Evolutionary conservation across 2,329 filamentous ascomycete genomes (phyloP).

Genomic region (Epichloe amarillans): DNA sequence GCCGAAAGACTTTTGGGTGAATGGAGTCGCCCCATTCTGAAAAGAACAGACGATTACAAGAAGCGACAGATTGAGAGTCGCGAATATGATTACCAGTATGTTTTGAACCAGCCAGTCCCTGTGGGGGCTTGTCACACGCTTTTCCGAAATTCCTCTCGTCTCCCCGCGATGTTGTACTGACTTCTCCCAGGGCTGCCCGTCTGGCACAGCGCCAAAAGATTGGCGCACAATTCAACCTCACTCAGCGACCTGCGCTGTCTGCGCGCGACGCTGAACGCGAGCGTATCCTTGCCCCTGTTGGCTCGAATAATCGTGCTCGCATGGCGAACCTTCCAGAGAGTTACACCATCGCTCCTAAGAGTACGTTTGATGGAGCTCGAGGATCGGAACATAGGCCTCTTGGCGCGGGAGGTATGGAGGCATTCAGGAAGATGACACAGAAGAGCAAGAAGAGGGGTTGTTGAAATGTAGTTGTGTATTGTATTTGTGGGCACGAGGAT

Average conservation of each 20-base stretch:
- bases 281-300: conserved; percentile 42
- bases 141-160: not conserved
- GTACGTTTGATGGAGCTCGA: conserved; percentile 43
- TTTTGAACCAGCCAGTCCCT: not conserved
- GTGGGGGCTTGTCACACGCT: not conserved
- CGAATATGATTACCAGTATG: conserved; percentile 49
- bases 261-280: conserved; percentile 41
- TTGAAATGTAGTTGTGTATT: not conserved
- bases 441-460: conserved; percentile 41
- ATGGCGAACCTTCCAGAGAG: conserved; percentile 40
- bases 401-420: conserved; percentile 49
- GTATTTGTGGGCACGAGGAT: not conserved
- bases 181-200: conserved; percentile 35
- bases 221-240: conserved; percentile 35
- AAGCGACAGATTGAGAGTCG: conserved; percentile 58
- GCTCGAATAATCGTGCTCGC: conserved; percentile 41
- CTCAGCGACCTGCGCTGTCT: conserved; percentile 33
- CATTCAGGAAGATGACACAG: conserved; percentile 52
- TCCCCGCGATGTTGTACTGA: conserved; percentile 1
- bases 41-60: conserved; percentile 88
- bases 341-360: conserved; percentile 47
- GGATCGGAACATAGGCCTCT: conserved; percentile 44
- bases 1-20: conserved; percentile 87
- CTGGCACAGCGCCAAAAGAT: conserved; percentile 34
- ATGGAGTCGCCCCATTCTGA: conserved; percentile 90